A percentile compares a stretch with the other conserved stretches of the same genome.
These are phyloP conservation scores for Umbellularia californica DNA, from an alignment of 164 flowering plant genomes.

Conservation along the genomic window DNA sequence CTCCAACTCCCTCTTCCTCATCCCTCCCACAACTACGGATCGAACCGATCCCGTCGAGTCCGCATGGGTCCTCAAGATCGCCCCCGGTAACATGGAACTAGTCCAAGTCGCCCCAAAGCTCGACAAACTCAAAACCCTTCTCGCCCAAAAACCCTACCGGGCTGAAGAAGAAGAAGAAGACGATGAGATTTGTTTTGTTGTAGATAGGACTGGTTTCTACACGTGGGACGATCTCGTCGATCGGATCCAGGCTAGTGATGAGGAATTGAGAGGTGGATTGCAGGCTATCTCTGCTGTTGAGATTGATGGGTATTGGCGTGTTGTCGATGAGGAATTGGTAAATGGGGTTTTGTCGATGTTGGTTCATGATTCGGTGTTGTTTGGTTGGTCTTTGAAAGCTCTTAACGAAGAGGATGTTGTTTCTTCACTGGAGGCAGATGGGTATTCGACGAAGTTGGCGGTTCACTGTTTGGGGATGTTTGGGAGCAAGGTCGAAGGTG, in stretches of 20 bases:
- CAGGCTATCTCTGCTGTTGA: slow-evolving; percentile 67
- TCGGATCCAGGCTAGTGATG: slow-evolving; percentile 84
- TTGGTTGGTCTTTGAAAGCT: slow-evolving; percentile 64
- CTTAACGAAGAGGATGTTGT: slow-evolving; percentile 62
- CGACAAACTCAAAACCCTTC: slow-evolving; percentile 62
- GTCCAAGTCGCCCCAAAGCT: slow-evolving; percentile 77
- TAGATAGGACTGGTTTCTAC: slow-evolving; percentile 30
- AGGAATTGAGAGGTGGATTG: slow-evolving; percentile 60
- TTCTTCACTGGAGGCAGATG: slow-evolving; percentile 51
- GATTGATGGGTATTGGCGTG: slow-evolving; percentile 84
- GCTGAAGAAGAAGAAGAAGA: slow-evolving; percentile 37
- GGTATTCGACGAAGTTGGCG: slow-evolving; percentile 46
- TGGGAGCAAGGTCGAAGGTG: slow-evolving; percentile 40
- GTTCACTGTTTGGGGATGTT: slow-evolving; percentile 59
- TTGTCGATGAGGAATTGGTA: slow-evolving; percentile 68
- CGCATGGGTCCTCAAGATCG: slow-evolving; percentile 61
- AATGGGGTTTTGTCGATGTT: slow-evolving; percentile 46
- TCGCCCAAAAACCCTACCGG: slow-evolving; percentile 50
- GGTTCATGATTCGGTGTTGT: slow-evolving; percentile 49
- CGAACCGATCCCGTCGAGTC: slow-evolving; percentile 5
- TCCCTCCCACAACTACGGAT: slow-evolving; percentile 50
- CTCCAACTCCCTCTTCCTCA: slow-evolving; percentile 75
- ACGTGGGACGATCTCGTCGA: slow-evolving; percentile 70
- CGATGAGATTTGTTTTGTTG: not conserved
- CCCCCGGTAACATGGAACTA: slow-evolving; percentile 75